Evolutionary conservation across 2,329 filamentous ascomycete genomes (phyloP).

Genomic region (Zymoseptoria tritici): DNA sequence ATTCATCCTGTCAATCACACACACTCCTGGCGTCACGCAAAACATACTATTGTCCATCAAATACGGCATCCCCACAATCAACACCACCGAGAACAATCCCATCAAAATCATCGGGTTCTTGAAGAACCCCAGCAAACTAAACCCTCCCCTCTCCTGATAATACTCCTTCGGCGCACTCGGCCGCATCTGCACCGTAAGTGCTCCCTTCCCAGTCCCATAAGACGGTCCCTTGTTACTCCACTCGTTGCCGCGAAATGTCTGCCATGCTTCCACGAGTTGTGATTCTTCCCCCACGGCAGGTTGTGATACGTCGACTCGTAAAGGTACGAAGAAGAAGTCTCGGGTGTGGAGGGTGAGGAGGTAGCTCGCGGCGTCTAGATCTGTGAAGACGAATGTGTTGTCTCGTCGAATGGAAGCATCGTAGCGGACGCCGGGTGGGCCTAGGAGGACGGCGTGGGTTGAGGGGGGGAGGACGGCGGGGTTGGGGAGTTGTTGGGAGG

Average conservation of each 20-base stretch:
- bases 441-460: constrained; percentile 55
- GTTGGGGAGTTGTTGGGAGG: constrained; percentile 36
- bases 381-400: constrained; percentile 68
- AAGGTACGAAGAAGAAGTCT: constrained; percentile 67
- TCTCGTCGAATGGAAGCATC: constrained; percentile 58
- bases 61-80: constrained; percentile 92
- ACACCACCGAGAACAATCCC: constrained; percentile 69
- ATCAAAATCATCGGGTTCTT: constrained; percentile 97
- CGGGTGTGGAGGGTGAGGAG: constrained; percentile 72
- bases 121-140: constrained; percentile 61
- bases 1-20: not conserved
- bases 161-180: constrained; percentile 61
- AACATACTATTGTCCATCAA: constrained; percentile 87
- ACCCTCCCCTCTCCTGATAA: constrained; percentile 67
- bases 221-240: constrained; percentile 78
- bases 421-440: constrained; percentile 36
- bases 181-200: constrained; percentile 53
- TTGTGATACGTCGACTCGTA: constrained; percentile 65
- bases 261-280: constrained; percentile 59
- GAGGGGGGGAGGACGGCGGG: constrained; percentile 46
- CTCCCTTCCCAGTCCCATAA: constrained; percentile 37
- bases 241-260: constrained; percentile 81
- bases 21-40: not conserved
- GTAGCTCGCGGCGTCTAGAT: constrained; percentile 67
- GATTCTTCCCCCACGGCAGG: constrained; percentile 33